A percentile compares a stretch with the other conserved stretches of the same genome.
These are phyloP conservation scores for Penicillium frequentans DNA, from an alignment of 2,329 filamentous ascomycete genomes.

Conservation along the genomic window DNA sequence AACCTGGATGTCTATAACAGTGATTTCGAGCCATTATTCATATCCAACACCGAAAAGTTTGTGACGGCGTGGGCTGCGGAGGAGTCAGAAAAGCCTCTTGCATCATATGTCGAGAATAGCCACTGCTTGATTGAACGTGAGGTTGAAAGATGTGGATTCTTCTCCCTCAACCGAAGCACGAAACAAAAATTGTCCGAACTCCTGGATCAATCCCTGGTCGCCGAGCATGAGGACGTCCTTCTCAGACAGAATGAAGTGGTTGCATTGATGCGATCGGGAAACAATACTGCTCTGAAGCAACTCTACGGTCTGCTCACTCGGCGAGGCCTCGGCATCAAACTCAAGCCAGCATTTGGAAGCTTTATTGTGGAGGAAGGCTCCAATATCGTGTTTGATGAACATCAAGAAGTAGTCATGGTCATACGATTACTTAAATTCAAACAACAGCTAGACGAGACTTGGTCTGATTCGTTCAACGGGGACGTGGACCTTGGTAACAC, in stretches of 20 bases:
- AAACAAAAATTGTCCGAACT: conserved; percentile 72
- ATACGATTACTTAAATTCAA: conserved; percentile 78
- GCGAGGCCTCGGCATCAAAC: conserved; percentile 65
- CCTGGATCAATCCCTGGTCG: conserved; percentile 72
- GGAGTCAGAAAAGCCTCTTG: conserved; percentile 64
- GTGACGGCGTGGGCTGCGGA: conserved; percentile 69
- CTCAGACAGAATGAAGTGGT: conserved; percentile 67
- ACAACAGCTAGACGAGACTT: conserved; percentile 72
- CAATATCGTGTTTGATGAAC: conserved; percentile 75
- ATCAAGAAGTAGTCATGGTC: conserved; percentile 82
- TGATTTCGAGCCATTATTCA: conserved; percentile 74
- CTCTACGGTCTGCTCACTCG: conserved; percentile 77
- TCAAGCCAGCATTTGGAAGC: conserved; percentile 72
- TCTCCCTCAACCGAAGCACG: conserved; percentile 79
- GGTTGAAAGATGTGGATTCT: conserved; percentile 72
- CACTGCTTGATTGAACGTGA: conserved; percentile 70
- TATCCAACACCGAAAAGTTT: conserved; percentile 67
- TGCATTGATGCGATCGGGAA: conserved; percentile 70
- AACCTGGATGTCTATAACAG: conserved; percentile 78
- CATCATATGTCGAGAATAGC: conserved; percentile 72
- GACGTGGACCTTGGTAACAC: conserved; percentile 76
- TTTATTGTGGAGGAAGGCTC: conserved; percentile 78
- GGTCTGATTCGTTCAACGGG: conserved; percentile 72
- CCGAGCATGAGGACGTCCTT: conserved; percentile 64
- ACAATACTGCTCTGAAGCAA: conserved; percentile 68